Conservation (phyloP, 2,329 filamentous ascomycete genomes). For the Cryphonectria radicalis region DNA sequence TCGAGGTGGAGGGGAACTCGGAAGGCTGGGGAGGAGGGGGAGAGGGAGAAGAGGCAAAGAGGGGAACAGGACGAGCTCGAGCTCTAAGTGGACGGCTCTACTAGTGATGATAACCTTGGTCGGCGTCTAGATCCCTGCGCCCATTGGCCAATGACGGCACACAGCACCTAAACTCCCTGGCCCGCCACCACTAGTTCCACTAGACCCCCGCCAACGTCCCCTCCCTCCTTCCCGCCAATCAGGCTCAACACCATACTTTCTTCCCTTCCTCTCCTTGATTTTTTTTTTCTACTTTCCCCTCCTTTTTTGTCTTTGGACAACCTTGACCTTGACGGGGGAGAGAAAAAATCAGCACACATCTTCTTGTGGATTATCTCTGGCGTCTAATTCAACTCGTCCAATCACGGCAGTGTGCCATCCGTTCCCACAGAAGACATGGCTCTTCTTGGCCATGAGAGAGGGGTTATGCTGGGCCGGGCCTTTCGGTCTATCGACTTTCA, state of each 20-base stretch:
- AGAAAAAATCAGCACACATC: neutral
- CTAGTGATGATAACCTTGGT: conserved; percentile 19
- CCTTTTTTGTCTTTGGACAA: neutral
- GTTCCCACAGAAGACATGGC: neutral
- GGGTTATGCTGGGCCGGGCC: conserved; percentile 1
- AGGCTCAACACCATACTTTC: conserved; percentile 1
- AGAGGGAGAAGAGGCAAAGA: neutral
- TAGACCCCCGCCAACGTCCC: neutral
- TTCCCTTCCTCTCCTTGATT: neutral
- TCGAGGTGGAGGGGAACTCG: conserved; percentile 17
- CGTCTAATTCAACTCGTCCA: conserved; percentile 14
- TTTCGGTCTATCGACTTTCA: conserved; percentile 1
- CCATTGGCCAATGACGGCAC: conserved; percentile 39
- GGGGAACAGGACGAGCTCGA: conserved; percentile 13
- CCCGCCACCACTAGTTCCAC: neutral
- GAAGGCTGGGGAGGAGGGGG: conserved; percentile 5
- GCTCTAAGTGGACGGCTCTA: conserved; percentile 20
- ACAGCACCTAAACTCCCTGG: conserved; percentile 32
- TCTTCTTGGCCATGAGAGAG: neutral
- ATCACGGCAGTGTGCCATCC: conserved; percentile 24
- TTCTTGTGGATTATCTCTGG: neutral
- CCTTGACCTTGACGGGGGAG: neutral
- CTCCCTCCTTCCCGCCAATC: conserved; percentile 3
- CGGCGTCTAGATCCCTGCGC: conserved; percentile 46
- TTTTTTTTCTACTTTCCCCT: neutral